These are phyloP conservation scores for Agroathelia rolfsii DNA, from an alignment of 1,284 basidiomycete genomes.

Conservation along the genomic window DNA sequence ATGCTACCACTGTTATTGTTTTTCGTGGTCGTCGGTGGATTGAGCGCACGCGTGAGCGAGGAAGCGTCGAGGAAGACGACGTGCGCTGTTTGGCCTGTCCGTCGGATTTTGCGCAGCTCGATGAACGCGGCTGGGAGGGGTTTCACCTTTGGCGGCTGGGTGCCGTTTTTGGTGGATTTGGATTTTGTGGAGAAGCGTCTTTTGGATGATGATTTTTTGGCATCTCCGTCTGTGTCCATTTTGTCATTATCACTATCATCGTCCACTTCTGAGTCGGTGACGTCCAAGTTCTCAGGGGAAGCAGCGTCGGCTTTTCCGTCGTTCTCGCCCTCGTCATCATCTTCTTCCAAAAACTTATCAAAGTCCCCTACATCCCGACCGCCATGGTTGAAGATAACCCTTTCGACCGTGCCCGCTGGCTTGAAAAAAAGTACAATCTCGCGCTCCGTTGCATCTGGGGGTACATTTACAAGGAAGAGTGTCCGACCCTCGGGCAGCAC, in stretches of 20 bases:
- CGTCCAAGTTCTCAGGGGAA: slow-evolving; percentile 18
- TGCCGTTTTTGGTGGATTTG: slow-evolving; percentile 26
- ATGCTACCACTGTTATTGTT: no score
- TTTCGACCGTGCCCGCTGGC: slow-evolving; percentile 66
- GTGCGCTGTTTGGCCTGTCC: slow-evolving; percentile 60
- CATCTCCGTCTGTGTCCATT: slow-evolving; percentile 19
- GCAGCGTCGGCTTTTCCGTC: slow-evolving; percentile 23
- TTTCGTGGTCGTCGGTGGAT: slow-evolving; percentile 23
- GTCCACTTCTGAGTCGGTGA: slow-evolving; percentile 6
- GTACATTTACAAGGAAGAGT: slow-evolving; percentile 79
- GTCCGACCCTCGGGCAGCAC: slow-evolving; percentile 60
- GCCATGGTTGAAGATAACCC: slow-evolving; percentile 51
- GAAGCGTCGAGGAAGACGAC: slow-evolving; percentile 71
- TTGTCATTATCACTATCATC: slow-evolving; percentile 13
- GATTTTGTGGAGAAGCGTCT: no score
- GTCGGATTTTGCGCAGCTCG: slow-evolving; percentile 50
- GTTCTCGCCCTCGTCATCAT: slow-evolving; percentile 29
- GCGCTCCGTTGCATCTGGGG: slow-evolving; percentile 74
- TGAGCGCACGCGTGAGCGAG: slow-evolving; percentile 57
- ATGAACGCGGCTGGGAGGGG: slow-evolving; percentile 45
- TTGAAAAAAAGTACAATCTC: slow-evolving; percentile 70
- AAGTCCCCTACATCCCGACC: slow-evolving; percentile 18
- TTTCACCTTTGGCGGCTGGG: slow-evolving; percentile 35
- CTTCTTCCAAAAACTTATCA: slow-evolving; percentile 24
- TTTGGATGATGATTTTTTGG: slow-evolving; percentile 30